Percentiles rank a stretch among this genome's conserved stretches.
These are phyloP conservation scores for Cynara cardunculus DNA, from an alignment of 129 eudicot genomes.

Conservation along the genomic window DNA sequence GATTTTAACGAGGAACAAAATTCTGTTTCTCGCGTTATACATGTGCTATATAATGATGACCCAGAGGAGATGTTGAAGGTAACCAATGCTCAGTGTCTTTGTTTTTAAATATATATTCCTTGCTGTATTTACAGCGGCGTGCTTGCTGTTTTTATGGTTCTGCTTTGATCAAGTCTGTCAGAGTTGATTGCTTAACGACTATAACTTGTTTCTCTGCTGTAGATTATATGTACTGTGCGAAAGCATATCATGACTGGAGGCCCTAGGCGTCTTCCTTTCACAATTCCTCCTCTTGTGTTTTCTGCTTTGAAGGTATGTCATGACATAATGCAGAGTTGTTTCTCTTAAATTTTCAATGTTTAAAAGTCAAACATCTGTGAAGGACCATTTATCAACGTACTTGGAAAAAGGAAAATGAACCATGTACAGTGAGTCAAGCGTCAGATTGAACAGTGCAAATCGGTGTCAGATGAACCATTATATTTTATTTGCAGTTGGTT, in stretches of 20 bases:
- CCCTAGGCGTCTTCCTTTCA: slow-evolving; percentile 85
- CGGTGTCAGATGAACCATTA: neutral
- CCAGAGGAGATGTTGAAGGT: slow-evolving; percentile 99
- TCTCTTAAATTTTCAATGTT: neutral
- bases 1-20: slow-evolving; percentile 97
- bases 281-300: slow-evolving; percentile 92
- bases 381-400: neutral
- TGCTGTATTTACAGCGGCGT: neutral
- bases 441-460: neutral
- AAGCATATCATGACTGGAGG: slow-evolving; percentile 90
- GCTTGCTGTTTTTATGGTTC: neutral
- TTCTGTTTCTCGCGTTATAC: slow-evolving; percentile 91
- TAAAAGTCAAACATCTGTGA: slow-evolving; percentile 13
- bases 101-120: neutral
- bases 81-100: slow-evolving; percentile 7
- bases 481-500: slow-evolving; percentile 52
- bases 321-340: neutral
- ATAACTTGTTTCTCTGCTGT: slow-evolving; percentile 9
- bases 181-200: neutral
- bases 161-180: neutral
- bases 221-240: slow-evolving; percentile 81
- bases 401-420: neutral
- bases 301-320: slow-evolving; percentile 83
- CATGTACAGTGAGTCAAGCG: neutral
- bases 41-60: slow-evolving; percentile 88